A percentile compares a stretch with the other conserved stretches of the same genome.
Conservation (phyloP, 495 filamentous ascomycete genomes). For the Penicillium lividum region DNA sequence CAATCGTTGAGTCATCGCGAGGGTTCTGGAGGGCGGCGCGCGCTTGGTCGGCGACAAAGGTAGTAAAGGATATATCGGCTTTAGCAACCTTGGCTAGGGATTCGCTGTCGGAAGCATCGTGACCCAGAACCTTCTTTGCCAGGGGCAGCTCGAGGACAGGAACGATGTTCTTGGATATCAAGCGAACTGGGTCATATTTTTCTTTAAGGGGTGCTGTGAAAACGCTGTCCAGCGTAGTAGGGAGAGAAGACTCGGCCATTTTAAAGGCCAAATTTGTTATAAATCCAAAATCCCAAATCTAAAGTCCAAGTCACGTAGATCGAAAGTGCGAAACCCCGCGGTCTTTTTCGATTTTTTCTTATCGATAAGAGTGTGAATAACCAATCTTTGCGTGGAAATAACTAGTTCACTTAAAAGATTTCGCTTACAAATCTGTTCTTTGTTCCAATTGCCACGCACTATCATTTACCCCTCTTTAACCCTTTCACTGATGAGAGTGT, state of each 20-base stretch:
- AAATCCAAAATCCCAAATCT: not conserved
- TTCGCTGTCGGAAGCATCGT: conserved; percentile 26
- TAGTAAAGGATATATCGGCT: conserved; percentile 40
- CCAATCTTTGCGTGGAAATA: conserved; percentile 17
- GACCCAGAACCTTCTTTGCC: conserved; percentile 39
- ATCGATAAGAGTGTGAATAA: conserved; percentile 34
- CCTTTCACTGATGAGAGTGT: conserved; percentile 28
- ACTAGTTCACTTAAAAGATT: not conserved
- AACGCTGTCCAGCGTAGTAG: conserved; percentile 35
- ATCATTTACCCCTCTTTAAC: not conserved
- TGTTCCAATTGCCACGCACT: conserved; percentile 9
- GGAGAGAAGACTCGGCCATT: conserved; percentile 35
- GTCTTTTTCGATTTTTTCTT: conserved; percentile 36
- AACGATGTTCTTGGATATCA: conserved; percentile 37
- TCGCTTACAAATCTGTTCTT: not conserved
- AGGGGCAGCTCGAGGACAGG: conserved; percentile 42
- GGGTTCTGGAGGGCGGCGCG: conserved; percentile 27
- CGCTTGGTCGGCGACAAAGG: conserved; percentile 35
- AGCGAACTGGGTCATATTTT: conserved; percentile 39
- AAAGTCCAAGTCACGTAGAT: conserved; percentile 9
- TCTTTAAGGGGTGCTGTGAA: conserved; percentile 35
- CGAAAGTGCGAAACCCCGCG: conserved; percentile 32
- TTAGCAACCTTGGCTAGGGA: conserved; percentile 27
- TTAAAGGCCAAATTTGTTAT: conserved; percentile 12
- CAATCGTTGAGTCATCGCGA: conserved; percentile 26